Conservation (phyloP, 768 basidiomycete species). For the Phlebiopsis gigantea region DNA sequence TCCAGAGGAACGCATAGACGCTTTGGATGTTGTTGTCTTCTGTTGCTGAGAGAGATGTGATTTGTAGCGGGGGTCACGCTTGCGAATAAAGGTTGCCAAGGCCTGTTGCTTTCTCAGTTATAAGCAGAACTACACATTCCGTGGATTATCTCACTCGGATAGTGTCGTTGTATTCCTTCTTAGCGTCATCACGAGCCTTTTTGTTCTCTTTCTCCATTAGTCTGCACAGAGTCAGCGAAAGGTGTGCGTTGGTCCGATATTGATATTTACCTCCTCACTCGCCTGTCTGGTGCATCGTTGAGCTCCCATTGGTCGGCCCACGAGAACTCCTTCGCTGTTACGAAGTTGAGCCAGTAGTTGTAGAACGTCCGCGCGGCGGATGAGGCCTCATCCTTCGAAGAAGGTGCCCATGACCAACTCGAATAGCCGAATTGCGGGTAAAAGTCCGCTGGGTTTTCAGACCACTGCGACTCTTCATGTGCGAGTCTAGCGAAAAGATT, state of each 20-base stretch:
- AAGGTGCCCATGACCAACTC: slow-evolving; percentile 62
- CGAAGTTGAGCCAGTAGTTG: slow-evolving; percentile 79
- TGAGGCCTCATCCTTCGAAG: slow-evolving; percentile 37
- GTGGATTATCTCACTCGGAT: slow-evolving; percentile 54
- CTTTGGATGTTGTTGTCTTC: slow-evolving; percentile 29
- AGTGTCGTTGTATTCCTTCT: slow-evolving; percentile 89
- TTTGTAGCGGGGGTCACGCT: slow-evolving; percentile 88
- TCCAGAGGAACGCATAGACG: background rate
- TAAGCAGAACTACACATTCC: background rate
- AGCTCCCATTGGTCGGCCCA: slow-evolving; percentile 87
- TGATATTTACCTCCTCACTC: slow-evolving; percentile 60
- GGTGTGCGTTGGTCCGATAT: background rate
- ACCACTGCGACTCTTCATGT: slow-evolving; percentile 66
- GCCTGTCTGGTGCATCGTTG: slow-evolving; percentile 81
- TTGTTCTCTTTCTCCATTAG: slow-evolving; percentile 97
- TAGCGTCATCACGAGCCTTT: slow-evolving; percentile 81
- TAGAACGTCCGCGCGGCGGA: slow-evolving; percentile 75
- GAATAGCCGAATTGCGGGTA: slow-evolving; percentile 85
- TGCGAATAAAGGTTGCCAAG: slow-evolving; percentile 69
- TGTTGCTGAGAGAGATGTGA: slow-evolving; percentile 45
- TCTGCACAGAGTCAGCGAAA: slow-evolving; percentile 34
- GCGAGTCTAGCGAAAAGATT: slow-evolving; percentile 81
- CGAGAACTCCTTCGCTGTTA: slow-evolving; percentile 79
- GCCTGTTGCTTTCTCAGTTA: slow-evolving; percentile 37
- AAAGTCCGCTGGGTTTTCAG: slow-evolving; percentile 22